Conservation (phyloP, 78 protist species). For the Dictyostelium intermedium region DNA sequence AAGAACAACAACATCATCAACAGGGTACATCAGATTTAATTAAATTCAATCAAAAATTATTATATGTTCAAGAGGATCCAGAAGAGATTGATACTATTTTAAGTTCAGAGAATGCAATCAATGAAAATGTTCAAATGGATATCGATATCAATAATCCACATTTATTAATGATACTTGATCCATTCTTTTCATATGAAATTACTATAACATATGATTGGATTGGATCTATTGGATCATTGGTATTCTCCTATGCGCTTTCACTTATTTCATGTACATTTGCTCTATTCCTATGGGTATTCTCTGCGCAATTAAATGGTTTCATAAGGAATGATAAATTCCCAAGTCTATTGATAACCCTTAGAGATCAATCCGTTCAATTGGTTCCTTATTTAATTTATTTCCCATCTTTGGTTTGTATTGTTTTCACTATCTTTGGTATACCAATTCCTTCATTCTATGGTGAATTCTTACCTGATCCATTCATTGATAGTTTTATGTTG, state of each 20-base stretch:
- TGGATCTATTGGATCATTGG: conserved; percentile 31
- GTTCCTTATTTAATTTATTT: conserved; percentile 22
- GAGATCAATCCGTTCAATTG: conserved; percentile 17
- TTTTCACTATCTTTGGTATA: conserved; percentile 14
- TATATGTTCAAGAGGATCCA: conserved; percentile 3
- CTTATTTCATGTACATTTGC: conserved; percentile 32
- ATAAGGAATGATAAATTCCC: conserved; percentile 58
- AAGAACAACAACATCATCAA: not conserved
- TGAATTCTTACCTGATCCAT: conserved; percentile 57
- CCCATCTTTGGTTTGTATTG: conserved; percentile 8
- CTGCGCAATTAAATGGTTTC: conserved; percentile 22
- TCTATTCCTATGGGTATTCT: conserved; percentile 58
- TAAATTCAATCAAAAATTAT: not conserved
- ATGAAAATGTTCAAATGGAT: not conserved
- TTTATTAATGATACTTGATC: conserved; percentile 40
- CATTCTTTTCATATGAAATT: conserved; percentile 51
- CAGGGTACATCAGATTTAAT: not conserved
- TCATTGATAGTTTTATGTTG: conserved; percentile 27
- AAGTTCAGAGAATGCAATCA: not conserved
- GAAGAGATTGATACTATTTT: not conserved
- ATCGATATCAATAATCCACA: conserved; percentile 36
- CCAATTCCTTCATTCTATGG: conserved; percentile 9
- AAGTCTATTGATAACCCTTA: conserved; percentile 13
- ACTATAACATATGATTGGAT: conserved; percentile 2
- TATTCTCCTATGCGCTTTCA: conserved; percentile 30